Percentiles rank a stretch among this genome's conserved stretches.
phyloP scores from a whole-genome alignment of 305 asterid species.

The Plantago rigida region DNA sequence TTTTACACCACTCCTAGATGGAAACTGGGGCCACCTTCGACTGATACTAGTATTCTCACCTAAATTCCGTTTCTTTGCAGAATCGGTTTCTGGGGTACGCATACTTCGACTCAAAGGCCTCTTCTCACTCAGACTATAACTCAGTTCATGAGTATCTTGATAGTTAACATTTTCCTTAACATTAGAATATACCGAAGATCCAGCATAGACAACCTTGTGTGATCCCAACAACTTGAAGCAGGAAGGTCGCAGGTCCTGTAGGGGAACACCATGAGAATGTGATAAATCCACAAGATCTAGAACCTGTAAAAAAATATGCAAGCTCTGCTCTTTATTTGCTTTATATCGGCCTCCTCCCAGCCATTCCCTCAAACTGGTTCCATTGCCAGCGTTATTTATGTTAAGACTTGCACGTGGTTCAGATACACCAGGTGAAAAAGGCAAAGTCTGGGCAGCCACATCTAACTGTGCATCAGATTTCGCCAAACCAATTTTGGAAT shows the following conservation, averaged over 20 bases:
- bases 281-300: slow-evolving; percentile 64
- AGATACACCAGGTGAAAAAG: slow-evolving; percentile 27
- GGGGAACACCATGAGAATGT: slow-evolving; percentile 58
- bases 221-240: slow-evolving; percentile 58
- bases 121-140: slow-evolving; percentile 37
- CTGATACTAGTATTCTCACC: slow-evolving; percentile 35
- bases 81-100: slow-evolving; percentile 32
- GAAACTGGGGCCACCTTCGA: slow-evolving; percentile 59
- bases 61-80: slow-evolving; percentile 49
- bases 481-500: slow-evolving; percentile 24
- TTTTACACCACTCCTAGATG: slow-evolving; percentile 39
- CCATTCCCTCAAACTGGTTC: slow-evolving; percentile 70
- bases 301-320: slow-evolving; percentile 67
- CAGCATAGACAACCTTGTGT: slow-evolving; percentile 48
- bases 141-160: slow-evolving; percentile 33
- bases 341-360: slow-evolving; percentile 46
- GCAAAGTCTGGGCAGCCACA: slow-evolving; percentile 26
- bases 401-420: slow-evolving; percentile 6
- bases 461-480: slow-evolving; percentile 31
- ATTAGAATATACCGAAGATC: slow-evolving; percentile 37
- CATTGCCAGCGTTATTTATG: slow-evolving; percentile 26
- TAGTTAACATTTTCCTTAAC: slow-evolving; percentile 30
- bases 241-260: slow-evolving; percentile 69
- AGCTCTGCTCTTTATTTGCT: slow-evolving; percentile 50
- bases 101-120: slow-evolving; percentile 35